A percentile compares a stretch with the other conserved stretches of the same genome.
These are phyloP conservation scores for Coniferiporia sulphurascens DNA, from an alignment of 1,284 basidiomycete genomes.

Conservation along the genomic window DNA sequence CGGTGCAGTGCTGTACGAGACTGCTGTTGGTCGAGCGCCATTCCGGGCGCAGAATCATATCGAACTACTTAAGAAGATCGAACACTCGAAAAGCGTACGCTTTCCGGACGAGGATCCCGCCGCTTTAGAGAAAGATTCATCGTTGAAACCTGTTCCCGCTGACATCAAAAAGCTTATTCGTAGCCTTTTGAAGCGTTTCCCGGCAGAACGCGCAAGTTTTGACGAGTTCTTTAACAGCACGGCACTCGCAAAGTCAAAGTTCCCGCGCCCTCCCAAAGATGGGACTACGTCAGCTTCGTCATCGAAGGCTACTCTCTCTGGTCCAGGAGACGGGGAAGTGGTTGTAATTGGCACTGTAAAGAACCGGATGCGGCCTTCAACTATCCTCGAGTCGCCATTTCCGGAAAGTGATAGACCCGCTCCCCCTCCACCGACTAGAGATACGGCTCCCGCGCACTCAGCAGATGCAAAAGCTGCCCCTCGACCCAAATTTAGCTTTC, in stretches of 20 bases:
- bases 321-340: conserved; percentile 1
- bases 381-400: conserved; percentile 8
- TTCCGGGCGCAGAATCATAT: conserved; percentile 96
- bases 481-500: conserved; percentile 11
- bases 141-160: conserved; percentile 58
- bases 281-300: conserved; percentile 23
- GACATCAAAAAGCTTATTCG: conserved; percentile 92
- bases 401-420: conserved; percentile 12
- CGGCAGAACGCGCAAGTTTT: conserved; percentile 83
- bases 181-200: conserved; percentile 76
- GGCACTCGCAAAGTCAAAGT: conserved; percentile 80
- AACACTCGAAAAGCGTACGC: conserved; percentile 78
- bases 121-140: conserved; percentile 33
- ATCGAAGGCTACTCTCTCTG: conserved; percentile 17
- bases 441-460: neutral
- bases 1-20: conserved; percentile 95
- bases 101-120: conserved; percentile 86
- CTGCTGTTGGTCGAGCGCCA: conserved; percentile 89
- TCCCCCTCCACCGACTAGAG: conserved; percentile 6
- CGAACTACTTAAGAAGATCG: conserved; percentile 92
- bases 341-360: conserved; percentile 10
- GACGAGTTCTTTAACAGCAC: conserved; percentile 87
- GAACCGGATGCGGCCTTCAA: neutral
- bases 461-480: conserved; percentile 3
- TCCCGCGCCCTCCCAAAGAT: conserved; percentile 43